These are phyloP conservation scores for Annulohypoxylon moriforme DNA, from an alignment of 495 filamentous ascomycete genomes.

Conservation along the genomic window DNA sequence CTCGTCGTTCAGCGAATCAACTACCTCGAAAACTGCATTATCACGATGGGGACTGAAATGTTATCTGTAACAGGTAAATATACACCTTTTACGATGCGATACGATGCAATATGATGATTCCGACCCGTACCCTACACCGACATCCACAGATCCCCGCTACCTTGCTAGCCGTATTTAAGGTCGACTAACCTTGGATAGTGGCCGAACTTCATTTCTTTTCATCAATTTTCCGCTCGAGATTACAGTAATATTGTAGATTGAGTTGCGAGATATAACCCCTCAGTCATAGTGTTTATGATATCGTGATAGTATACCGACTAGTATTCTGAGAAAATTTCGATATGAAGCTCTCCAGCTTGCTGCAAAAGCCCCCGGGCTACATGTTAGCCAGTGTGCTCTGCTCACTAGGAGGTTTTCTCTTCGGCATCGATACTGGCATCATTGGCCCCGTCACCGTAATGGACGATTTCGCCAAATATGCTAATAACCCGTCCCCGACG, in stretches of 20 bases:
- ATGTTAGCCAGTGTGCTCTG: conserved; percentile 38
- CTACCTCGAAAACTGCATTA: not conserved
- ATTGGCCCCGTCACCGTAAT: conserved; percentile 74
- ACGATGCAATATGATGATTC: not conserved
- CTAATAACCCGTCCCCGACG: conserved; percentile 66
- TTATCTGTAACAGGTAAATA: not conserved
- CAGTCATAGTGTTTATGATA: not conserved
- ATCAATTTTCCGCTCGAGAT: not conserved
- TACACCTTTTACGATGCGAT: not conserved
- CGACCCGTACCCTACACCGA: not conserved
- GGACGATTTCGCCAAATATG: conserved; percentile 63
- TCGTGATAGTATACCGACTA: not conserved
- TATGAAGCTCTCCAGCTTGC: conserved; percentile 8
- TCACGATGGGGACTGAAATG: not conserved
- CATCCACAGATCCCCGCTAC: not conserved
- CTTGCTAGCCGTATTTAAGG: conserved; percentile 9
- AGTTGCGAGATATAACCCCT: not conserved
- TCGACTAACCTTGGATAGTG: not conserved
- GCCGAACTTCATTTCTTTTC: not conserved
- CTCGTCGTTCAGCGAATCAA: not conserved
- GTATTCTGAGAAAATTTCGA: not conserved
- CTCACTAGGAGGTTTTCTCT: conserved; percentile 42
- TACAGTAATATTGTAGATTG: not conserved
- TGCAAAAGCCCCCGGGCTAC: conserved; percentile 35
- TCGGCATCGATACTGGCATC: conserved; percentile 69